These are phyloP conservation scores for Diaporthe longicolla DNA, from an alignment of 2,329 filamentous ascomycete genomes.

Conservation along the genomic window DNA sequence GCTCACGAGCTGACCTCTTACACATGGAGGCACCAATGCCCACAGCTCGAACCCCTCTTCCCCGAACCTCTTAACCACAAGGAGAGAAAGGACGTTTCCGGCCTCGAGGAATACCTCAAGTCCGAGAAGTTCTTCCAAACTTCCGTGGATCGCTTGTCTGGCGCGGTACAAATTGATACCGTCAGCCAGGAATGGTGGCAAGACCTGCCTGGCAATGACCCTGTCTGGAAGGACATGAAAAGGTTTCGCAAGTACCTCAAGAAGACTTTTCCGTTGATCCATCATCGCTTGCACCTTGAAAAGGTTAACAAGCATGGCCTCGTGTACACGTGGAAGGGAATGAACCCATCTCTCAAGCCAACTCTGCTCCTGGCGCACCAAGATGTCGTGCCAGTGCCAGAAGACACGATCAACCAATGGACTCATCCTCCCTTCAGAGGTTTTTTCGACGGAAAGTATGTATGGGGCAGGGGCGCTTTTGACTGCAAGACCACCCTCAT, in stretches of 20 bases:
- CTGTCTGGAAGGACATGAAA: constrained; percentile 24
- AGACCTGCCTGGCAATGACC: constrained; percentile 18
- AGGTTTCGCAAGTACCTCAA: constrained; percentile 27
- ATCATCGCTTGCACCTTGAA: constrained; percentile 62
- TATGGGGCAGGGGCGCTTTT: constrained; percentile 73
- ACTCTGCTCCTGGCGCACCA: constrained; percentile 74
- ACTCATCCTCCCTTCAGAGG: constrained; percentile 73
- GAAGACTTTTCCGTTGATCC: constrained; percentile 61
- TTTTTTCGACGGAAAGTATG: constrained; percentile 67
- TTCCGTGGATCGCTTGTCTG: constrained; percentile 48
- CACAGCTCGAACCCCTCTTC: constrained; percentile 46
- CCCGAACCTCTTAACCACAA: constrained; percentile 46
- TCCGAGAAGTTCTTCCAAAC: constrained; percentile 46
- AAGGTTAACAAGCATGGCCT: constrained; percentile 72
- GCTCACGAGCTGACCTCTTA: neutral
- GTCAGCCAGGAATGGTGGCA: constrained; percentile 48
- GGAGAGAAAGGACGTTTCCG: constrained; percentile 40
- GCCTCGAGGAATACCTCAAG: constrained; percentile 45
- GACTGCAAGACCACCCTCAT: constrained; percentile 75
- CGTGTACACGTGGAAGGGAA: constrained; percentile 70
- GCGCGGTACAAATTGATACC: constrained; percentile 51
- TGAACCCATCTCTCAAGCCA: constrained; percentile 64
- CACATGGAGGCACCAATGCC: constrained; percentile 42
- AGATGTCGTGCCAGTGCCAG: constrained; percentile 73
- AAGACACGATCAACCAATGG: constrained; percentile 66